Base-by-base conservation (phyloP, 192 early-diverging fungal species). In the Backusella australiensis region DNA sequence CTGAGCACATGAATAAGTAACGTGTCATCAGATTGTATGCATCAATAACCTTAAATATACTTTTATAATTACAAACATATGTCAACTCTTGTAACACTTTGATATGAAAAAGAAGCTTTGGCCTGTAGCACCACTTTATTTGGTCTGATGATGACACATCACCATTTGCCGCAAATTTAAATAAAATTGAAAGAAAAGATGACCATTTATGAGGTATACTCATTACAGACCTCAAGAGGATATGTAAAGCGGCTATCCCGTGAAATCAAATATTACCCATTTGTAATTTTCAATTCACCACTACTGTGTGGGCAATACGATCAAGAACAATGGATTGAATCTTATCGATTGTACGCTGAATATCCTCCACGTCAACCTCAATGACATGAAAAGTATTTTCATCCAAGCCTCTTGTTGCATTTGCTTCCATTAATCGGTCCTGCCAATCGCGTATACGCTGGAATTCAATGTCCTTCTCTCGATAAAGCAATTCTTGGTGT, bases 271-370 rank as follows among this genome's bases (percentile, higher is more conserved):
- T 44, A 14, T 44, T 17, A 44, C 15, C 15, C 42, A 44, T 17
- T 12, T 44, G 14, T 63, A 11, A 11, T 11, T 11, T 17, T 59
- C 26, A 63, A 14, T 12, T 12, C 11, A 29, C 0, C 3, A 52
- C 44, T 6, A 72, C 44, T 7, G 70, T 17, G 29, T 41, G 21
- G 26, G 70, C 70, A 72, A 72, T 72, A 19, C 42, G 70, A 15
- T 72, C 70, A 29, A 72, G 42, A 7, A 72, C 70, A 32, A 72
- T 72, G 21, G 39, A 32, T 32, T 72, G 70, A 35, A 72, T 72
- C 12, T 21, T 44, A 72, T 72, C 70, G 34, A 72, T 72, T 26
- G 70, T 46, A 14, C 17, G 17, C 17, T 72, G 70, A 32, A 72
- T 12, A 52, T 49, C 7, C 23, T 72, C 70, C 17, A 72, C 44